These are phyloP conservation scores for Magnusiomyces sp. DNA, from an alignment of 1,139 yeast species.

Conservation along the genomic window DNA sequence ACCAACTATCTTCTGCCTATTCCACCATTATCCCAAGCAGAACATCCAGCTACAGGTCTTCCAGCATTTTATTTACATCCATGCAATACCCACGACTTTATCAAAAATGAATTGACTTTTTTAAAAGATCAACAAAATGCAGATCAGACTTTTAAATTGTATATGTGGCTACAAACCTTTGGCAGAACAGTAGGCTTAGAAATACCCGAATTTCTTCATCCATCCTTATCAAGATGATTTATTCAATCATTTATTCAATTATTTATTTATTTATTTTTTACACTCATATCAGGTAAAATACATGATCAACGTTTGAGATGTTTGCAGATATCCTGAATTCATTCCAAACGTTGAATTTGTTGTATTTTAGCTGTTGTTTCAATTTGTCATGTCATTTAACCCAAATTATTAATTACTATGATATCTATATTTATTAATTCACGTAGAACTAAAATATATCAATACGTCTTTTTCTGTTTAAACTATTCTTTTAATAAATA, in stretches of 20 bases:
- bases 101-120: conserved; percentile 11
- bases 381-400: too few relatives aligned
- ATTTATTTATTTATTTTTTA: too few relatives aligned
- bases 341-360: too few relatives aligned
- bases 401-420: too few relatives aligned
- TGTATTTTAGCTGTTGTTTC: too few relatives aligned
- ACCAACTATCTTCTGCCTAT: background rate
- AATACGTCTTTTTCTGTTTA: background rate
- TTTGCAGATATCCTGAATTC: too few relatives aligned
- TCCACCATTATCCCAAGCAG: conserved; percentile 25
- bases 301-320: too few relatives aligned
- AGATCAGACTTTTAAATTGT: background rate
- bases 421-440: too few relatives aligned
- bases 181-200: conserved; percentile 18
- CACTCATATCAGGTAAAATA: too few relatives aligned
- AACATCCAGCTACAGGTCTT: conserved; percentile 29
- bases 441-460: background rate
- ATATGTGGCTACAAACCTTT: conserved; percentile 24
- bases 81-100: conserved; percentile 28
- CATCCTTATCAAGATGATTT: too few relatives aligned
- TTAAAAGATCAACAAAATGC: background rate
- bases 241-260: too few relatives aligned
- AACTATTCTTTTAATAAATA: background rate
- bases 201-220: too few relatives aligned
- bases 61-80: conserved; percentile 34